Evolutionary conservation across 2,329 filamentous ascomycete genomes (phyloP).

Genomic region (Pseudogymnoascus sp.): DNA sequence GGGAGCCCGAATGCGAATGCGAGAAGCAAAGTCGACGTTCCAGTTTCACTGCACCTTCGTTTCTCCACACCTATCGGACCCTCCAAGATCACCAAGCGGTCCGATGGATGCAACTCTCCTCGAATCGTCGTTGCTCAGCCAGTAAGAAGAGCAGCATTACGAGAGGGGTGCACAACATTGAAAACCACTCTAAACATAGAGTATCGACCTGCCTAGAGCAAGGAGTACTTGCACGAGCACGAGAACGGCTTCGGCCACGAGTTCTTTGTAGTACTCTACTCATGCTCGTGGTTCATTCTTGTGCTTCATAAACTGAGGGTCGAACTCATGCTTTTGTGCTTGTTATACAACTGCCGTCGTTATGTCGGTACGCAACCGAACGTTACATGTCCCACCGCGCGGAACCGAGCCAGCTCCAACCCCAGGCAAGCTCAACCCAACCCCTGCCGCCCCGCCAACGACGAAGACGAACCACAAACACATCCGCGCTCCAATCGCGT

Average conservation of each 20-base stretch:
- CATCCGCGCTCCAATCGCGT: constrained; percentile 1
- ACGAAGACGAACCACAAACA: background rate
- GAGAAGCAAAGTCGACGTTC: background rate
- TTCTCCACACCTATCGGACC: background rate
- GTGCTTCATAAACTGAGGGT: background rate
- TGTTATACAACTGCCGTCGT: background rate
- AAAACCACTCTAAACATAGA: constrained; percentile 3
- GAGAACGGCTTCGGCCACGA: background rate
- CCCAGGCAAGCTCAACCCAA: no score
- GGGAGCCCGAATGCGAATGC: background rate
- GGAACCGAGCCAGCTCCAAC: background rate
- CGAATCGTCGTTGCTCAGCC: background rate
- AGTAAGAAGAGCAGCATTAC: background rate
- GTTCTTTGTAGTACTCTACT: background rate
- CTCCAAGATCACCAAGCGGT: background rate
- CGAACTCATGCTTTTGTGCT: background rate
- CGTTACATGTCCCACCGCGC: background rate
- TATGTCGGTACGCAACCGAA: background rate
- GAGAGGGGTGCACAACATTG: background rate
- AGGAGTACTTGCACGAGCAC: background rate
- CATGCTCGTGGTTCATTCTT: background rate
- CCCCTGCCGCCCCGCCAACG: constrained; percentile 3
- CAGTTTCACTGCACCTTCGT: background rate
- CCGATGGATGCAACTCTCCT: background rate
- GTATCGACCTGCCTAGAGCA: background rate